A percentile compares a stretch with the other conserved stretches of the same genome.
Conservation (phyloP, 2,329 filamentous ascomycete genomes). For the Didymella segeticola region DNA sequence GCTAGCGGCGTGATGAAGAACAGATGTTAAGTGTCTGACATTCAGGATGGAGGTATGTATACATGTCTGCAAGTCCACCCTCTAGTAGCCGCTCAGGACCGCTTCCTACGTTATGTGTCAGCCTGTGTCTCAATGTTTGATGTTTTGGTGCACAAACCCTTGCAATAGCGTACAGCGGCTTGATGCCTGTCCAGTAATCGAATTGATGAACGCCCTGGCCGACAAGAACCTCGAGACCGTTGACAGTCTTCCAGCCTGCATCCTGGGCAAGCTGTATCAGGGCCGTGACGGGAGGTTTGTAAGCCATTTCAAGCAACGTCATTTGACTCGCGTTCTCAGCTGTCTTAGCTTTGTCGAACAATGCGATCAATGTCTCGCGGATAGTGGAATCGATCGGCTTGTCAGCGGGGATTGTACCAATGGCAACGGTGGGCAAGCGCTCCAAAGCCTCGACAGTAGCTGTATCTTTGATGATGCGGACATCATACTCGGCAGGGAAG, state of each 20-base stretch:
- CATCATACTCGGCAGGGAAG: constrained; percentile 76
- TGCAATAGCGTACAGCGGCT: constrained; percentile 73
- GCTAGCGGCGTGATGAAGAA: not conserved
- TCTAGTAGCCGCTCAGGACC: constrained; percentile 24
- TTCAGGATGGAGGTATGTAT: not conserved
- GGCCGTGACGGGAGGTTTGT: constrained; percentile 83
- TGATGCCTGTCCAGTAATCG: constrained; percentile 83
- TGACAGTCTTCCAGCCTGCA: constrained; percentile 81
- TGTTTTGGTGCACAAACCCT: constrained; percentile 54
- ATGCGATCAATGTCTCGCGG: constrained; percentile 65
- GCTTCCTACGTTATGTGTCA: constrained; percentile 22
- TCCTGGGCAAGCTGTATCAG: constrained; percentile 83
- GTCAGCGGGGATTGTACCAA: constrained; percentile 92
- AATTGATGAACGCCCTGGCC: constrained; percentile 89
- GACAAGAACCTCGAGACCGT: constrained; percentile 86
- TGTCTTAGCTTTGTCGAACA: constrained; percentile 54
- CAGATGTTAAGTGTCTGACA: not conserved
- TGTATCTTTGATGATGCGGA: constrained; percentile 62
- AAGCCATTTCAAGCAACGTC: constrained; percentile 91
- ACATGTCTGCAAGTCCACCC: not conserved
- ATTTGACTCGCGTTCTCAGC: constrained; percentile 40
- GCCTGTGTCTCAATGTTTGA: not conserved
- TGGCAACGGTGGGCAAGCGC: constrained; percentile 71
- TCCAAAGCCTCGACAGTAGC: constrained; percentile 55
- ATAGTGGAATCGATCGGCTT: constrained; percentile 77